Evolutionary conservation across 2,329 filamentous ascomycete genomes (phyloP), one percentile per base, ranked within the genome.

Genomic region (Sarocladium kiliense): DNA sequence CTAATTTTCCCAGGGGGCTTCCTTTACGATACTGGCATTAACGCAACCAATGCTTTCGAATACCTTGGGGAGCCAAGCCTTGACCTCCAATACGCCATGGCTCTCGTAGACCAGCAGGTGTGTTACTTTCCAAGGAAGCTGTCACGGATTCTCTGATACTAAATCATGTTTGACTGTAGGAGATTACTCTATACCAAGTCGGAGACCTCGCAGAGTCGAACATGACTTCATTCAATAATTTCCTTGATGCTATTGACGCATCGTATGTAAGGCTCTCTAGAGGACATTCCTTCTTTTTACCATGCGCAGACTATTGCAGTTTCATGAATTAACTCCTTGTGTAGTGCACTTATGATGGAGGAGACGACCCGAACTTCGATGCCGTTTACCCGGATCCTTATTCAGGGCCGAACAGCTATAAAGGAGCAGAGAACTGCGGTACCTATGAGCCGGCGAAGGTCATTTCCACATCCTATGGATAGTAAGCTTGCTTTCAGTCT

Each of bases 181-280:
- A 47, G 3, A 23, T 47, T 14, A 47, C 25, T 5, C 25, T 47
- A 23, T 47, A 47, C 44, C 44, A 47, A 47, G 44, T 47, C 21
- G 44, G 44, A 47, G 44, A 47, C 27, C 44, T 47, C 23, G 44
- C 44, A 47, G 44, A 47, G 44, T 26, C 44, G 12, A 47, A 47
- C 44, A 27, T 30, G 25, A 47, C 44, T 14, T 47, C 44, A 9
- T 47, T 47, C 25, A 47, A 47, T 27, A 47, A 27, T 23, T 47
- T 47, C 21, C 44, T 47, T 30, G 44, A 47, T 47, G 44, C 44
- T 7, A 47, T 47, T 18, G 44, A 47, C 16, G 44, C 44, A 27
- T 47, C 44, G 16, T 47, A 47, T 30, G 44, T 47, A 47, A 47
- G 44, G 27, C 18, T 30, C 16, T 47, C 44, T n/a, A n/a, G n/a